Evolutionary conservation across 352 stramenopile genomes (phyloP).

Genomic region (Nothophytophthora sp.): DNA sequence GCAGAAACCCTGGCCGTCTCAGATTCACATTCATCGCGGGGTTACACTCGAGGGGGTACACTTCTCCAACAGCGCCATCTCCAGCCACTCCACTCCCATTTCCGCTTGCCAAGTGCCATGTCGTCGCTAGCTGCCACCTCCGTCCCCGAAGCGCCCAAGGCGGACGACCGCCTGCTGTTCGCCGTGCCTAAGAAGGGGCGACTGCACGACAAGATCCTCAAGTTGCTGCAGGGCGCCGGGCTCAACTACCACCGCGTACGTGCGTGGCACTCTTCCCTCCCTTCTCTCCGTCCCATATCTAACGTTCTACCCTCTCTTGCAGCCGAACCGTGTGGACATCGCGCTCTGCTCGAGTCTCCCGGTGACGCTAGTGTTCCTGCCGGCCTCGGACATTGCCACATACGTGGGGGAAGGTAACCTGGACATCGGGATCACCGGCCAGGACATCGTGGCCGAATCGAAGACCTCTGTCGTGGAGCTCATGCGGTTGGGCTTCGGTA

Average conservation of each 20-base stretch:
- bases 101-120: slow-evolving; percentile 4
- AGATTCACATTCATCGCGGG: slow-evolving; percentile 6
- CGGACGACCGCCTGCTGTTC: slow-evolving; percentile 85
- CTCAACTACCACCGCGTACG: slow-evolving; percentile 94
- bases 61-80: slow-evolving; percentile 8
- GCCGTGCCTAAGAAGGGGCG: slow-evolving; percentile 98
- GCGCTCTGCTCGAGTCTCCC: slow-evolving; percentile 93
- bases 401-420: slow-evolving; percentile 98
- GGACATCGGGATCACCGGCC: slow-evolving; percentile 98
- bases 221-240: slow-evolving; percentile 95
- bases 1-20: slow-evolving; percentile 6
- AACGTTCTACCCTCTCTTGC: neutral
- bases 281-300: neutral
- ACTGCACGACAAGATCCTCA: slow-evolving; percentile 96
- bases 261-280: neutral
- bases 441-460: slow-evolving; percentile 94
- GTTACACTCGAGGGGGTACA: too few species aligned
- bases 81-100: slow-evolving; percentile 12
- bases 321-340: slow-evolving; percentile 89
- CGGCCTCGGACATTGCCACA: slow-evolving; percentile 96
- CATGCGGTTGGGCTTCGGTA: slow-evolving; percentile 96
- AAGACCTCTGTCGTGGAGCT: slow-evolving; percentile 90
- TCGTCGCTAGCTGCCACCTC: slow-evolving; percentile 3
- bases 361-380: slow-evolving; percentile 98
- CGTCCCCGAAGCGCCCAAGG: slow-evolving; percentile 14